A percentile compares a stretch with the other conserved stretches of the same genome.
Conservation (phyloP, 2,329 filamentous ascomycete species). For the Fusarium sp. region DNA sequence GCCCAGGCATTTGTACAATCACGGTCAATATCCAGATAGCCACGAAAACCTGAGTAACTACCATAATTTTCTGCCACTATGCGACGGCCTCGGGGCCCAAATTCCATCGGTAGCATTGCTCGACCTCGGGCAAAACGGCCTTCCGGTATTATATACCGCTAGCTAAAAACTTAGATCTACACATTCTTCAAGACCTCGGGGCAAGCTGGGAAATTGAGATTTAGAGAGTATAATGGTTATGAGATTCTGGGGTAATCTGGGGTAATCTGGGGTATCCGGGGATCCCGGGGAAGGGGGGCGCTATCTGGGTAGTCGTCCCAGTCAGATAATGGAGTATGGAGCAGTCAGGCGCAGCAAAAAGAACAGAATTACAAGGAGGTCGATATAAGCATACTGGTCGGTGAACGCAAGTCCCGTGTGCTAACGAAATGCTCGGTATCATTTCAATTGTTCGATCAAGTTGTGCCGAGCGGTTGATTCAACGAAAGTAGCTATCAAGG, state of each 20-base stretch:
- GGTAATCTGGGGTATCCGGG: background rate
- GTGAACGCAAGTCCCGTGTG: accelerated
- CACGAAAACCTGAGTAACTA: background rate
- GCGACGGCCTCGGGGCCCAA: background rate
- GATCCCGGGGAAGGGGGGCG: no score
- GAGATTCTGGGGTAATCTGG: background rate
- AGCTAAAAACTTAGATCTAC: background rate
- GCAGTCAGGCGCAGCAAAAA: background rate
- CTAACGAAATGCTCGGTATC: no score
- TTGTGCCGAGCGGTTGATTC: no score
- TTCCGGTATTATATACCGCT: no score
- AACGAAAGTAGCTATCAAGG: no score
- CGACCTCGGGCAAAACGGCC: background rate
- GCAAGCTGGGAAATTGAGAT: background rate
- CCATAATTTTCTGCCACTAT: background rate
- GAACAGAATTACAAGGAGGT: background rate
- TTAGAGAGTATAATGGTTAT: background rate
- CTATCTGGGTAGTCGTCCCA: background rate
- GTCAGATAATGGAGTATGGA: background rate
- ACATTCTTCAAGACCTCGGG: background rate
- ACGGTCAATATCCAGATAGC: background rate
- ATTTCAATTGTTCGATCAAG: no score
- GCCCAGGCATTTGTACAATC: background rate
- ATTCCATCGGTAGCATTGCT: background rate
- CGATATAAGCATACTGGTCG: background rate